phyloP scores from a whole-genome alignment of 1,284 basidiomycete genomes.

The Boletellus deceptivus region DNA sequence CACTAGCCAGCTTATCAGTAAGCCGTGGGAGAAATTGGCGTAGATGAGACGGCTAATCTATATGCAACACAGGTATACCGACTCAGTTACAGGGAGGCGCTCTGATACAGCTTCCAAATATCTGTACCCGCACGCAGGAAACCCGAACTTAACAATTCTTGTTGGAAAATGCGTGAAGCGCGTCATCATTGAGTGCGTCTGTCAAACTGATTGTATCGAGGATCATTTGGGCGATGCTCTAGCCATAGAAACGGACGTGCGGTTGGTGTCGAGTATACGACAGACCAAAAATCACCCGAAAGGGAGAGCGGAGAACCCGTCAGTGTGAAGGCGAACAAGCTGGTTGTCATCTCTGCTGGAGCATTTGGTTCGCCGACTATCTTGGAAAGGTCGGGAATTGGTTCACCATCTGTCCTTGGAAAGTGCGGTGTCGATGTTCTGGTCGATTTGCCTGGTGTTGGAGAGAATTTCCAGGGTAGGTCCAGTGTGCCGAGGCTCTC shows the following conservation, averaged over 20 bases:
- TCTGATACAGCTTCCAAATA: constrained; percentile 58
- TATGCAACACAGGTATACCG: constrained; percentile 43
- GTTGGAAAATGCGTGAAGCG: constrained; percentile 21
- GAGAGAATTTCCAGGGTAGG: neutral
- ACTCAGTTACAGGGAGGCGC: constrained; percentile 49
- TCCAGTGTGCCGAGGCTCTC: neutral
- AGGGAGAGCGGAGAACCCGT: constrained; percentile 18
- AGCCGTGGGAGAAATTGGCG: neutral
- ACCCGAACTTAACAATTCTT: too few relatives aligned
- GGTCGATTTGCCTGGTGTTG: constrained; percentile 46
- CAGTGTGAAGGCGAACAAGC: too few relatives aligned
- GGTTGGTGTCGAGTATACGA: constrained; percentile 54
- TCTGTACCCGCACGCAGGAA: constrained; percentile 40
- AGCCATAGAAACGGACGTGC: constrained; percentile 45
- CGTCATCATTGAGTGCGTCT: constrained; percentile 45
- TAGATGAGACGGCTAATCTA: neutral
- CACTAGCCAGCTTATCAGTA: constrained; percentile 11
- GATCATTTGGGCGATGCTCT: neutral
- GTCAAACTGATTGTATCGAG: neutral
- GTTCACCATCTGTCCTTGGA: constrained; percentile 39
- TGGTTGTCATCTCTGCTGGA: constrained; percentile 44
- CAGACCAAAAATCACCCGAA: constrained; percentile 34
- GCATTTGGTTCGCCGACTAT: constrained; percentile 55
- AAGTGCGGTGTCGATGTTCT: constrained; percentile 39
- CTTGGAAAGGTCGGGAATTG: constrained; percentile 56